Percentiles rank a stretch among this genome's conserved stretches.
These are phyloP conservation scores for Thymus mandschuricus DNA, from an alignment of 257 asterid genomes.

Conservation along the genomic window DNA sequence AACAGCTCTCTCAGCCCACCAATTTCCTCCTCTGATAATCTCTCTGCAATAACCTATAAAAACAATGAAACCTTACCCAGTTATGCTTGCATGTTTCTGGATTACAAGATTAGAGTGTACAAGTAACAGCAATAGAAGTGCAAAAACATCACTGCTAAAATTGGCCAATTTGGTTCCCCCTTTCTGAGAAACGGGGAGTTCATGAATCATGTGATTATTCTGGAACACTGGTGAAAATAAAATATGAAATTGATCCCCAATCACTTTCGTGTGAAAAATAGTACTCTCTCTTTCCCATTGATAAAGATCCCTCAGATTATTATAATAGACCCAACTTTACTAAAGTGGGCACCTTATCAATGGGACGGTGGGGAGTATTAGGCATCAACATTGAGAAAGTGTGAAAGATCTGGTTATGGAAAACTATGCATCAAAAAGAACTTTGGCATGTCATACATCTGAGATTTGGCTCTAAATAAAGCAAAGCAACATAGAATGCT, in stretches of 20 bases:
- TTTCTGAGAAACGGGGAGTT: slow-evolving; percentile 19
- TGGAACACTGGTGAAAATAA: background rate
- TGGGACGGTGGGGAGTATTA: background rate
- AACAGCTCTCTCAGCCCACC: slow-evolving; percentile 91
- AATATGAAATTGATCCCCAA: background rate
- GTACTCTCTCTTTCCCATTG: background rate
- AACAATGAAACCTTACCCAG: slow-evolving; percentile 24
- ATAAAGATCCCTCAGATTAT: too few relatives aligned
- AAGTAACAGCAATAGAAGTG: background rate
- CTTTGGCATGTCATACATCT: background rate
- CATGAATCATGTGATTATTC: slow-evolving; percentile 5
- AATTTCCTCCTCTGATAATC: slow-evolving; percentile 91
- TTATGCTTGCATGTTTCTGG: slow-evolving; percentile 7
- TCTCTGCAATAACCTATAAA: slow-evolving; percentile 85
- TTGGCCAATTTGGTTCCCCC: background rate
- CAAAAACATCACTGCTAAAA: too few relatives aligned
- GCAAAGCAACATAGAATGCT: slow-evolving; percentile 25
- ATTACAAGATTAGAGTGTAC: background rate
- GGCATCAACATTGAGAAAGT: background rate
- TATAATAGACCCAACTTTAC: too few relatives aligned
- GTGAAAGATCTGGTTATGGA: background rate
- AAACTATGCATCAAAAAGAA: background rate
- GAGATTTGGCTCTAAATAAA: background rate
- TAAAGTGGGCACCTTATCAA: too few relatives aligned
- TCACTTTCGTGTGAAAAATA: background rate